Evolutionary conservation across 1,139 yeast species (phyloP).

Genomic region (Sugiyamaella neomexicana): DNA sequence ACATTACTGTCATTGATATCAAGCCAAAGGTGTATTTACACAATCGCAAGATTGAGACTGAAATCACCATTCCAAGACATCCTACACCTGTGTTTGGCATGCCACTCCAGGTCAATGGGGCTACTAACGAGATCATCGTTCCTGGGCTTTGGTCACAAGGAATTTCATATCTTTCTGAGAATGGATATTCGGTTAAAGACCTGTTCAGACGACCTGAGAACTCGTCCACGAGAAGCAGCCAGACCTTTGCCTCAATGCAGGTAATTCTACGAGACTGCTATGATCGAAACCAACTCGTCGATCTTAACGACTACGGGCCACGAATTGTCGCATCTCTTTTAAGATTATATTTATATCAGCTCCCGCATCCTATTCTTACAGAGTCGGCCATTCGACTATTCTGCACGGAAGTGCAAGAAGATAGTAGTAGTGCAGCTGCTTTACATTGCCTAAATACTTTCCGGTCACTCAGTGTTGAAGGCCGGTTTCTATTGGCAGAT

Average conservation of each 20-base stretch:
- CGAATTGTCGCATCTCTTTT: constrained; percentile 40
- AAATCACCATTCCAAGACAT: constrained; percentile 41
- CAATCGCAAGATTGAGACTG: constrained; percentile 43
- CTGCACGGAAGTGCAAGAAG: constrained; percentile 33
- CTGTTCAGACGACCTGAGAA: constrained; percentile 34
- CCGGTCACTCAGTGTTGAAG: constrained; percentile 26
- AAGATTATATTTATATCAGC: constrained; percentile 40
- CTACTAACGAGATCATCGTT: constrained; percentile 23
- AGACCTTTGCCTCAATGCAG: constrained; percentile 27
- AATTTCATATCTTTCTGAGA: constrained; percentile 30
- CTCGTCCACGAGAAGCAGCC: constrained; percentile 15
- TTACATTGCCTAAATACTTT: constrained; percentile 30
- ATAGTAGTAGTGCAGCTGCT: constrained; percentile 15
- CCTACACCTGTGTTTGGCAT: constrained; percentile 40
- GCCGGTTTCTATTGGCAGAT: constrained; percentile 27
- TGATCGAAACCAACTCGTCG: constrained; percentile 43
- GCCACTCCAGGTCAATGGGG: constrained; percentile 25
- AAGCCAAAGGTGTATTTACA: constrained; percentile 70
- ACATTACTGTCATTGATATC: constrained; percentile 73
- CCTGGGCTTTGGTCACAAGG: constrained; percentile 39
- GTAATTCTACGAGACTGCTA: constrained; percentile 40
- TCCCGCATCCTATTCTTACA: constrained; percentile 42
- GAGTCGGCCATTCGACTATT: constrained; percentile 29
- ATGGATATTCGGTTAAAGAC: constrained; percentile 24
- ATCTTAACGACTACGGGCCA: constrained; percentile 43